Percentiles rank a stretch among this genome's conserved stretches.
phyloP scores from a whole-genome alignment of 1,139 yeast species.

The Nadsonia commutata region DNA sequence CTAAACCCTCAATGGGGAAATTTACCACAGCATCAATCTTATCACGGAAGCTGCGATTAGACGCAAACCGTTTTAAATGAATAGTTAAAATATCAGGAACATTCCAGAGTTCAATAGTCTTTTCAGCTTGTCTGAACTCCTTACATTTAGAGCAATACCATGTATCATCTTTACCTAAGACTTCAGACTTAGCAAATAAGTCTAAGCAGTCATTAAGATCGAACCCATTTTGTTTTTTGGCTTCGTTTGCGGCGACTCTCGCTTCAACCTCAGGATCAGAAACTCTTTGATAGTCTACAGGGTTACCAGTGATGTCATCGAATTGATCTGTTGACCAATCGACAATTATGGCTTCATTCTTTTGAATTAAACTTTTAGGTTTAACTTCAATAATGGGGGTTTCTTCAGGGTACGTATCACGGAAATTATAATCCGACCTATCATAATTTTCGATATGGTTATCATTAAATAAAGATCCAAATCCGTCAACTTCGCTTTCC shows the following conservation, averaged over 20 bases:
- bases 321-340: slow-evolving; percentile 44
- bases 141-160: slow-evolving; percentile 92
- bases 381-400: slow-evolving; percentile 1
- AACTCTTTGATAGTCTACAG: slow-evolving; percentile 14
- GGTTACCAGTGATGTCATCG: slow-evolving; percentile 37
- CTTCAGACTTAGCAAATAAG: slow-evolving; percentile 67
- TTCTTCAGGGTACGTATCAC: too few species aligned
- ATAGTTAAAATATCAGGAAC: slow-evolving; percentile 82
- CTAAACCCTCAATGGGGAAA: slow-evolving; percentile 76
- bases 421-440: background rate
- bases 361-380: slow-evolving; percentile 14
- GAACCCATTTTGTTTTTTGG: slow-evolving; percentile 33
- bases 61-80: slow-evolving; percentile 82
- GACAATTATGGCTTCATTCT: slow-evolving; percentile 45
- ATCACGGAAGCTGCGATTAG: slow-evolving; percentile 73
- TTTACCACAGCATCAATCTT: slow-evolving; percentile 75
- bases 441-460: slow-evolving; percentile 6
- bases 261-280: slow-evolving; percentile 31
- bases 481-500: background rate
- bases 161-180: slow-evolving; percentile 74
- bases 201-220: slow-evolving; percentile 63
- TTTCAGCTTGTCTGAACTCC: slow-evolving; percentile 82
- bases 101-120: slow-evolving; percentile 81
- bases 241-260: slow-evolving; percentile 2
- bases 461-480: slow-evolving; percentile 2